Evolutionary conservation across 129 eudicot genomes (phyloP), one percentile per base, ranked within the genome.

Genomic region (Centella asiatica): DNA sequence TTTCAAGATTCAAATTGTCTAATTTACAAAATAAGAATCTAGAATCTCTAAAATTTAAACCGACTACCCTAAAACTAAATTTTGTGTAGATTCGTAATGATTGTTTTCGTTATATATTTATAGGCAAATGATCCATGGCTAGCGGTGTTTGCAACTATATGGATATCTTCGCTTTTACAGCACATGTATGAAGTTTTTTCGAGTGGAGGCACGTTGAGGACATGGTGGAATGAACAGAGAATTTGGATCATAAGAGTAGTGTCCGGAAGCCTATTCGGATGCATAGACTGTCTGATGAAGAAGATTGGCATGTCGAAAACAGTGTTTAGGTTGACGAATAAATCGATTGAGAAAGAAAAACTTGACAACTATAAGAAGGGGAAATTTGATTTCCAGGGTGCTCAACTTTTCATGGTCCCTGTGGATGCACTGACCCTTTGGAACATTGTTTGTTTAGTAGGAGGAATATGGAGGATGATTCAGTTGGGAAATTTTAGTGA

Each of bases 191-290:
- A 86, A 67, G 93, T 90, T 31, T 9, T 83, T 10, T 71, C 83
- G 0, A 76, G 76, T 0, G 95, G 85, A 1, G 95, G 88, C 24
- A 53, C 93, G 60, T 1, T 81, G 2, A 59, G 55, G 64, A 78
- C 95, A 74, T 78, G 87, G 89, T 90, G 95, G 97, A 83, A 85
- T 26, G 97, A 85, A 46, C 82, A 73, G 25, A 78, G 92, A 44
- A 83, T 89, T 24, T 90, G 83, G 85, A 61, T 81, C 60, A 81
- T 90, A 56, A 86, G 73, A 74, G 57, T 81, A 23, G 68, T 86
- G 1, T 70, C 89, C 3, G 88, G 93, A 4, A 75, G 74, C 66
- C 24, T 83, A 36, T 89, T 82, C 61, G 97, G 97, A 53, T 77
- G 81, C 71, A 26, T 79, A 1, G 95, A 89, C 55, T 87, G 69